phyloP scores from a whole-genome alignment of 1,284 basidiomycete species.

The Crepidotus sp. region DNA sequence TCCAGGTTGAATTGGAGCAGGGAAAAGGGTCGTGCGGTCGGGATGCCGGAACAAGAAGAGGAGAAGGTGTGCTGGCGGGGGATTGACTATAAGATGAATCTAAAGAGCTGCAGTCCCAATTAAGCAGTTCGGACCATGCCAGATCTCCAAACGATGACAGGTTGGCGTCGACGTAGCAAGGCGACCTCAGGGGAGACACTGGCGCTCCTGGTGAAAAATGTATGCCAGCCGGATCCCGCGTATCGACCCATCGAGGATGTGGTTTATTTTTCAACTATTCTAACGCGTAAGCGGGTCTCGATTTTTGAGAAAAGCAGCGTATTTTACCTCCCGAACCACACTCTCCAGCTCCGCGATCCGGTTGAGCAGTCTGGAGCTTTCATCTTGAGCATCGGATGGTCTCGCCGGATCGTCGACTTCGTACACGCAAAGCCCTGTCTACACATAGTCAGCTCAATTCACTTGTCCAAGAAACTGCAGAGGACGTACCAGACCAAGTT shows the following conservation, averaged over 20 bases:
- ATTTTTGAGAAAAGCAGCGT: background rate
- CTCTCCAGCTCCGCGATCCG: conserved; percentile 78
- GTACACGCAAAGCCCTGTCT: conserved; percentile 79
- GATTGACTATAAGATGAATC: conserved; percentile 22
- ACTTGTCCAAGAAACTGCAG: background rate
- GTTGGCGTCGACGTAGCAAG: background rate
- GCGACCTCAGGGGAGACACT: background rate
- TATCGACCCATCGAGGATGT: conserved; percentile 48
- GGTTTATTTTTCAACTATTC: conserved; percentile 60
- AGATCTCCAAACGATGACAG: background rate
- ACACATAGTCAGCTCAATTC: background rate
- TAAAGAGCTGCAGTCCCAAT: conserved; percentile 10
- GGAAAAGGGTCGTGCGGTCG: conserved; percentile 20
- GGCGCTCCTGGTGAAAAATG: background rate
- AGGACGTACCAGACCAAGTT: conserved; percentile 52
- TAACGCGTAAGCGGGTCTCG: conserved; percentile 4
- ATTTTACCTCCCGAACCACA: conserved; percentile 64
- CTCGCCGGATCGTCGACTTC: conserved; percentile 72
- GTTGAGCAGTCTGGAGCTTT: conserved; percentile 57
- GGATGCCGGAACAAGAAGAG: conserved; percentile 19
- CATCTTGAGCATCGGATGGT: conserved; percentile 43
- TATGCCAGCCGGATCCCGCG: conserved; percentile 4
- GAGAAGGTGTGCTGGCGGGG: conserved; percentile 25
- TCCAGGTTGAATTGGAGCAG: background rate
- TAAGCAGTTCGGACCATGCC: conserved; percentile 6